Evolutionary conservation across 768 basidiomycete genomes (phyloP).

Genomic region (Leucosporidium scottii): DNA sequence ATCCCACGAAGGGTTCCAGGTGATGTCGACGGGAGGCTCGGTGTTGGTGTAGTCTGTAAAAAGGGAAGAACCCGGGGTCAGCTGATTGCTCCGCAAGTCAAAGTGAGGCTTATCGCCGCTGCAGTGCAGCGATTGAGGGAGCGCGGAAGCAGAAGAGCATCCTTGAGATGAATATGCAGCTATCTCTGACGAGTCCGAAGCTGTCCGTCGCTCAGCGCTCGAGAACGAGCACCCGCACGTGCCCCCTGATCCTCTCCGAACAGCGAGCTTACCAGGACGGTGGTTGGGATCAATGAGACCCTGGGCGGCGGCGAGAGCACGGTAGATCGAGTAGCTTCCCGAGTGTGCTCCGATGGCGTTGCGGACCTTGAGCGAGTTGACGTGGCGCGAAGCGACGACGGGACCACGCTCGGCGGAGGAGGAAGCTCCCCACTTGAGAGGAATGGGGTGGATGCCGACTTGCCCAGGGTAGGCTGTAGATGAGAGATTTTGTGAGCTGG

Average conservation of each 20-base stretch:
- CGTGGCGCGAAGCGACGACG: slow-evolving; percentile 62
- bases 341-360: slow-evolving; percentile 92
- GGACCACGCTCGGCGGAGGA: slow-evolving; percentile 67
- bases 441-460: slow-evolving; percentile 72
- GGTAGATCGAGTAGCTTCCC: slow-evolving; percentile 90
- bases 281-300: slow-evolving; percentile 41
- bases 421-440: slow-evolving; percentile 71
- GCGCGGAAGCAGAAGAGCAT: background rate
- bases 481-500: slow-evolving; percentile 20
- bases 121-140: slow-evolving; percentile 39
- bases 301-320: slow-evolving; percentile 84
- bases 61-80: slow-evolving; percentile 42
- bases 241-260: background rate
- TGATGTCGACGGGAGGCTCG: slow-evolving; percentile 74
- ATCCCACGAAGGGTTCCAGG: slow-evolving; percentile 68
- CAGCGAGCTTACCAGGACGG: slow-evolving; percentile 38
- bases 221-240: background rate
- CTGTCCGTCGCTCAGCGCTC: background rate
- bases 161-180: no score
- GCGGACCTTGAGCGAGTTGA: slow-evolving; percentile 73
- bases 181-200: no score
- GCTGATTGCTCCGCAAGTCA: slow-evolving; percentile 48
- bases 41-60: slow-evolving; percentile 68
- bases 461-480: slow-evolving; percentile 76
- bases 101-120: slow-evolving; percentile 49